Evolutionary conservation across 306 rosid species (phyloP), one percentile per base, ranked within the genome.

Genomic region (Malus orientalis): DNA sequence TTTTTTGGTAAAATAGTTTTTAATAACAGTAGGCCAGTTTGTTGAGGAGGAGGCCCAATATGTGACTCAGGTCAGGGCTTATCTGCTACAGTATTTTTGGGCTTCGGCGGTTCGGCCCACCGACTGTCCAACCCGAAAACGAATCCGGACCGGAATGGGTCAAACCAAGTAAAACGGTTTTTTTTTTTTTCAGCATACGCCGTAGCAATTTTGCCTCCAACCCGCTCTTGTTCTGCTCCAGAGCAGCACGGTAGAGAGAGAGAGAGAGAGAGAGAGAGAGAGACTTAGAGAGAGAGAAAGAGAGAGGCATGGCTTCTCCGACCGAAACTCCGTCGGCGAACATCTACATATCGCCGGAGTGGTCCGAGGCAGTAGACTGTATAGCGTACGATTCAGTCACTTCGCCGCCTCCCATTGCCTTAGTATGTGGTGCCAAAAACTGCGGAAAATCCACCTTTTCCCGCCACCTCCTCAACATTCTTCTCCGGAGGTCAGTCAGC

Each of bases 361-460:
- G 97, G 98, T 88, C 87, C 1, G 81, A 84, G 61, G 92, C 97
- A 25, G 90, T 91, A 29, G 87, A 85, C 22, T 80, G 82, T 81
- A 87, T 95, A 10, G 87, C 77, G 1, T 51, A 70, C 61, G 78
- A 70, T 38, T 85, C 91, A 59, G 25, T 69, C 47, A 71, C 86
- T 63, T 82, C 90, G 45, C 83, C 71, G 1, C 88, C 93, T 61
- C 91, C 96, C 53, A 74, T 90, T 62, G 85, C 76, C 80, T 71
- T 95, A 32, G 78, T 95, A 11, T 95, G 98, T 40, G 97, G 98
- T 33, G 85, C 97, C 40, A 92, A 89, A 76, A 95, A 95, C 74
- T 84, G 92, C 75, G 98, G 97, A 64, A 95, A 95, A 67, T 86
- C 97, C 75, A 90, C 92, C 27, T 92, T 95, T 85, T 90, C 98